These are phyloP conservation scores for Hypsizygus marmoreus DNA, from an alignment of 768 basidiomycete genomes.

Conservation along the genomic window DNA sequence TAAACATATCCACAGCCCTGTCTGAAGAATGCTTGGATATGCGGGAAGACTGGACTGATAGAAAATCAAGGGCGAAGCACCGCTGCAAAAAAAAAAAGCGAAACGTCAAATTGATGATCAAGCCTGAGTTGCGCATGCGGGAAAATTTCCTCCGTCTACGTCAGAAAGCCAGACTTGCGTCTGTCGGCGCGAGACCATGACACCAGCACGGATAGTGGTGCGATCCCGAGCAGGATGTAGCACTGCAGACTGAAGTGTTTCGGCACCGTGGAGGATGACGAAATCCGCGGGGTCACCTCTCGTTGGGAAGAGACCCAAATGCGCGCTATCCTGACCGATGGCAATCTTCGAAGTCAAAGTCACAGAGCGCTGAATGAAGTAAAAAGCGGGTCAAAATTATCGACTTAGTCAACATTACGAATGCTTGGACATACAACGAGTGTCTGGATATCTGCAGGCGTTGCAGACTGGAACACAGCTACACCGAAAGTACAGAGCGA, in stretches of 20 bases:
- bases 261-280: constrained; percentile 54
- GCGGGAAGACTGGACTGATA: too few species aligned
- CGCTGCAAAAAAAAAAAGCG: too few species aligned
- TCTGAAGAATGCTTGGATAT: too few species aligned
- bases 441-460: constrained; percentile 42
- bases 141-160: not conserved
- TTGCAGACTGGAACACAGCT: constrained; percentile 60
- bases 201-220: constrained; percentile 51
- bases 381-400: constrained; percentile 9
- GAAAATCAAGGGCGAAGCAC: too few species aligned
- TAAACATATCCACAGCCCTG: too few species aligned
- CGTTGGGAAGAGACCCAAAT: constrained; percentile 35
- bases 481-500: constrained; percentile 59
- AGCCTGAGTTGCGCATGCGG: not conserved
- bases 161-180: constrained; percentile 35
- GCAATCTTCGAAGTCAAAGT: constrained; percentile 54
- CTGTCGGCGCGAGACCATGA: constrained; percentile 41
- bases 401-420: not conserved
- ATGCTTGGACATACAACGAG: constrained; percentile 40
- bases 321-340: constrained; percentile 35
- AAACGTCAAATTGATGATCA: too few species aligned
- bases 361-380: constrained; percentile 44
- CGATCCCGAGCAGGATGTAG: constrained; percentile 52
- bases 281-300: constrained; percentile 55
- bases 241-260: constrained; percentile 45